Percentiles rank a stretch among this genome's conserved stretches.
These are phyloP conservation scores for Ceratobasidium sp. DNA, from an alignment of 1,284 basidiomycete species.

Conservation along the genomic window DNA sequence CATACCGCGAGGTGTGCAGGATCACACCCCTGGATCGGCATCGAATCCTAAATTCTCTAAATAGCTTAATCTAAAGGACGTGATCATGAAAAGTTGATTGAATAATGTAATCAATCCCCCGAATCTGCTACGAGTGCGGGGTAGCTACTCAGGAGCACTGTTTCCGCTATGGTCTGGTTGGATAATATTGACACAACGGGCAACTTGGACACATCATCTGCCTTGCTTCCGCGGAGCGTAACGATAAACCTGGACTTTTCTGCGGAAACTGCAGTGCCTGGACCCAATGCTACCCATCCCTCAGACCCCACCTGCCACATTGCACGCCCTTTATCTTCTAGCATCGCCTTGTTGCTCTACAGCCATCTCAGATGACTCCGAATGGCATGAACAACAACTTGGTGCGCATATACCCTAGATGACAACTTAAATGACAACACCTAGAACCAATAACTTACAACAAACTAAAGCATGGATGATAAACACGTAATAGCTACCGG, in stretches of 20 bases:
- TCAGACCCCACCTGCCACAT: neutral
- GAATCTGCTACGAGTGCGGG: no score
- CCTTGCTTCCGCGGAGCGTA: neutral
- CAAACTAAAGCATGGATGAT: neutral
- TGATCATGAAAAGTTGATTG: neutral
- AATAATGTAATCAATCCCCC: neutral
- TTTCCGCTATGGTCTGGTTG: no score
- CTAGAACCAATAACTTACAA: neutral
- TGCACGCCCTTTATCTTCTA: neutral
- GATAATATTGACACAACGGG: no score
- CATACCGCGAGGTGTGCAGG: neutral
- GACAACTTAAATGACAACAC: no score
- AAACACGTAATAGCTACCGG: neutral
- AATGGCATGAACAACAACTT: neutral
- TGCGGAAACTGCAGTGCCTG: neutral
- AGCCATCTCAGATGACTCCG: neutral
- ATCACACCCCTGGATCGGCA: slow-evolving; percentile 16
- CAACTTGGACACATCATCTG: neutral
- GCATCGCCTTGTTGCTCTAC: neutral
- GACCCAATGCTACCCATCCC: neutral
- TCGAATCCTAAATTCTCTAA: slow-evolving; percentile 19
- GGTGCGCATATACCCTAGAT: neutral
- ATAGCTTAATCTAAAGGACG: slow-evolving; percentile 14
- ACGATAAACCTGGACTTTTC: neutral
- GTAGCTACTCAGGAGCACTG: neutral